Percentiles rank a stretch among this genome's conserved stretches.
These are phyloP conservation scores for Croton setiger DNA, from an alignment of 441 rosid genomes.

Conservation along the genomic window DNA sequence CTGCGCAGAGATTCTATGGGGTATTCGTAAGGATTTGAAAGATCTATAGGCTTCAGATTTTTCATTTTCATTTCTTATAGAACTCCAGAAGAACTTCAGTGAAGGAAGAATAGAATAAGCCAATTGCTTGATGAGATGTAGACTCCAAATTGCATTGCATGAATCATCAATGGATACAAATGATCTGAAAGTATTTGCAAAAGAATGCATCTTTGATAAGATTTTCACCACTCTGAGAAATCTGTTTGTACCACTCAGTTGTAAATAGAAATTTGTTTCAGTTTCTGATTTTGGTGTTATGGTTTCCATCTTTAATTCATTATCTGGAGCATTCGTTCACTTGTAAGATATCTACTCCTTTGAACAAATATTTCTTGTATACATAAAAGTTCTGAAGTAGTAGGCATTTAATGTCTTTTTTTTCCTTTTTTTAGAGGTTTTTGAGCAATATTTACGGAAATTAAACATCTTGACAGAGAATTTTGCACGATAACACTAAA, in stretches of 20 bases:
- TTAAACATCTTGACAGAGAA: no score
- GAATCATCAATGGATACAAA: background rate
- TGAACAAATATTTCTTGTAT: background rate
- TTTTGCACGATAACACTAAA: background rate
- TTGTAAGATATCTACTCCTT: background rate
- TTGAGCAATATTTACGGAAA: no score
- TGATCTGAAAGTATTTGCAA: background rate
- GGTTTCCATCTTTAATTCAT: background rate
- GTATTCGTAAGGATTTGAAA: constrained; percentile 77
- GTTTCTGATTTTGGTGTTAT: constrained; percentile 5
- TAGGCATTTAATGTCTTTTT: no score
- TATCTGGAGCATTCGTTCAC: background rate
- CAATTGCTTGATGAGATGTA: no score
- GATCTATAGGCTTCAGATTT: constrained; percentile 38
- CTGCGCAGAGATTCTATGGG: constrained; percentile 87
- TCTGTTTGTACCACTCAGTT: background rate
- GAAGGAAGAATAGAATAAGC: constrained; percentile 17
- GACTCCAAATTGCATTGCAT: no score
- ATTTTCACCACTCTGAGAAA: background rate
- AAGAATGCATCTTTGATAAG: background rate
- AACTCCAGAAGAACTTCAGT: constrained; percentile 33
- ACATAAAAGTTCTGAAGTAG: background rate
- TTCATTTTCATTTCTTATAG: constrained; percentile 26
- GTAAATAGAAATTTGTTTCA: background rate
- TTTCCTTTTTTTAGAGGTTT: no score